phyloP scores from a whole-genome alignment of 148 eudicot genomes.

The Diospyros lotus region DNA sequence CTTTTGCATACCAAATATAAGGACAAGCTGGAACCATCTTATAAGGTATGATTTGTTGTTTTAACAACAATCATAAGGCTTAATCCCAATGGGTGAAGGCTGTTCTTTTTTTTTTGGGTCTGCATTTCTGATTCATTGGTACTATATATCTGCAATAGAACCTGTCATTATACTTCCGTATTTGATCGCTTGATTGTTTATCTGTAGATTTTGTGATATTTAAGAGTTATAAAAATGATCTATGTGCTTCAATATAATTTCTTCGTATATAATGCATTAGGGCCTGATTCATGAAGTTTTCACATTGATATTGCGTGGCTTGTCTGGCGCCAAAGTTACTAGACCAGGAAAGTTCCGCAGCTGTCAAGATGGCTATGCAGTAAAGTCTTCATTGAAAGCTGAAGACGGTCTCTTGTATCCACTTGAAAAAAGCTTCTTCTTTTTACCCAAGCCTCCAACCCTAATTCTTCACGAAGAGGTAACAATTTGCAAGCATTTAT shows the following conservation, averaged over 20 bases:
- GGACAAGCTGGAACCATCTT: constrained; percentile 74
- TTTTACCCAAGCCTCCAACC: constrained; percentile 96
- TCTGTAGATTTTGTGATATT: no score
- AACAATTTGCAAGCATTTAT: background rate
- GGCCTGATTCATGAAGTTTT: constrained; percentile 96
- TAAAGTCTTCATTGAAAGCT: constrained; percentile 93
- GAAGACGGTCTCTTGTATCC: constrained; percentile 97
- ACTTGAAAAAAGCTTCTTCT: constrained; percentile 97
- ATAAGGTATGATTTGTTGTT: constrained; percentile 47
- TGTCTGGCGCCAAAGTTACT: constrained; percentile 90
- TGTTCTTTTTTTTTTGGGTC: background rate
- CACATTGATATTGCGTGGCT: constrained; percentile 75
- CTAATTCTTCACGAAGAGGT: constrained; percentile 98
- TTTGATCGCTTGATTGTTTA: no score
- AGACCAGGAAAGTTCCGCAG: constrained; percentile 97
- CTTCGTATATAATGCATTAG: constrained; percentile 23
- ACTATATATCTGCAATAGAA: no score
- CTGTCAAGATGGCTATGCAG: constrained; percentile 90
- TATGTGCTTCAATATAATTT: background rate
- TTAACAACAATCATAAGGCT: no score
- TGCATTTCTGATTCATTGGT: background rate
- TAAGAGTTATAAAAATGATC: background rate
- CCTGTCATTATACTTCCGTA: no score
- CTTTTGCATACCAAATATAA: constrained; percentile 71
- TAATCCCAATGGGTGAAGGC: background rate